A percentile compares a stretch with the other conserved stretches of the same genome.
Evolutionary conservation across 176 grass and related monocot species (phyloP).

Genomic region (Bothriochloa decipiens): DNA sequence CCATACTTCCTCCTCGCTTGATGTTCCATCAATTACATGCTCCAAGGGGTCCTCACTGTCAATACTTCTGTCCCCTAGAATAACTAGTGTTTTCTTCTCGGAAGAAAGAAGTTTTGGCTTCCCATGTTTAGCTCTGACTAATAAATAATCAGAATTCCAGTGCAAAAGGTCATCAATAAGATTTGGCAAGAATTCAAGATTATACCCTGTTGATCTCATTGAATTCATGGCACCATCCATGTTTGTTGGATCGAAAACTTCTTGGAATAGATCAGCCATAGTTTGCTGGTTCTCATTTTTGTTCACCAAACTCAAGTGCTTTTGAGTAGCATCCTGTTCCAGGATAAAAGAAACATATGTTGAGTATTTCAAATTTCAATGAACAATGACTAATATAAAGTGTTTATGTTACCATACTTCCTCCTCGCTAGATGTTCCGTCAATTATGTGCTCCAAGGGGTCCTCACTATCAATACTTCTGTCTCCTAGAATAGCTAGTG

Average conservation of each 20-base stretch:
- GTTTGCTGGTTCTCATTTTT: conserved; percentile 66
- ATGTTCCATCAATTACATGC: conserved; percentile 63
- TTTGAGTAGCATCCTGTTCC: conserved; percentile 61
- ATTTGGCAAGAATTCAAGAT: conserved; percentile 31
- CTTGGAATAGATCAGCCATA: conserved; percentile 88
- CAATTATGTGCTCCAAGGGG: conserved; percentile 61
- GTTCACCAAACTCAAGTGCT: conserved; percentile 52
- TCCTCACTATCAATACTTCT: conserved; percentile 69
- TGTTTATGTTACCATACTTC: conserved; percentile 57
- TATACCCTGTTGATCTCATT: conserved; percentile 57
- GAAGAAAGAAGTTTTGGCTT: conserved; percentile 40
- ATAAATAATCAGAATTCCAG: conserved; percentile 28
- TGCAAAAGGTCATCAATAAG: conserved; percentile 19
- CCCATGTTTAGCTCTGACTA: conserved; percentile 39
- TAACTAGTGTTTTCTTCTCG: conserved; percentile 50
- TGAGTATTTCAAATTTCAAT: conserved; percentile 18
- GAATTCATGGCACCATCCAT: conserved; percentile 37
- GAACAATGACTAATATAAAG: conserved; percentile 13
- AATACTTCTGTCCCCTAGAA: conserved; percentile 63
- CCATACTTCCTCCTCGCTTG: conserved; percentile 79
- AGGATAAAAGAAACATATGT: conserved; percentile 31
- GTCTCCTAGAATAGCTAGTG: conserved; percentile 47
- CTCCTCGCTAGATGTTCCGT: conserved; percentile 74
- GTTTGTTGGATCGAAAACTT: conserved; percentile 60
- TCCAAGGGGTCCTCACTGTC: conserved; percentile 67